Evolutionary conservation across 768 basidiomycete genomes (phyloP), one percentile per base, ranked within the genome.

Genomic region (Pleurotus eryngii): DNA sequence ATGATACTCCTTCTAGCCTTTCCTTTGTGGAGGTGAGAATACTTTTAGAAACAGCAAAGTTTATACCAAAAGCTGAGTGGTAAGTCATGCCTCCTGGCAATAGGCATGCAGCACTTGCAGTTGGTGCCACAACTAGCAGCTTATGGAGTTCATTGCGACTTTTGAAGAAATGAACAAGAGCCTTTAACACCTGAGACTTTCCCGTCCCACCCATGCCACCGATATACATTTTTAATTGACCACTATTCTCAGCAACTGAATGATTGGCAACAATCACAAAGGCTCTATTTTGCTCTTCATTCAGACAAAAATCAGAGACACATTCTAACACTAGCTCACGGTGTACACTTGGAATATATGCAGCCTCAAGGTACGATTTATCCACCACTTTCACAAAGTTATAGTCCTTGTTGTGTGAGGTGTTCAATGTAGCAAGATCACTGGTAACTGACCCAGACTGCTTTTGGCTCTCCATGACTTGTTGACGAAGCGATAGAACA

Each of bases 261-360:
- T 24, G 24, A 24, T 71, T 60, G 7, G 67, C 66, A 22, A 73
- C 60, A 18, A 72, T 67, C 0, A 60, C 4, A 55, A 73, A 73
- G 4, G 72, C 72, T 26, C 66, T 49, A 8, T 63, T 5, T 24
- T 24, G 24, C 24, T 24, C 24, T 24, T 24, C 24, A 24, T 24
- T 24, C 4, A 24, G 4, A 14, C 37, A 51, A 55, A 55, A 70
- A 26, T 4, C 7, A 4, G 3, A 3, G 5, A 5, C 4, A 20
- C 24, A 48, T 24, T 14, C 24, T 22, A 14, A 3, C 3, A 18
- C 47, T 4, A 15, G 47, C 3, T 53, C 39, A 18, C 49, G 18
- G n/a, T 50, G 56, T 11, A 35, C 53, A 18, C 30, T 43, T 4
- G 40, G 18, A 24, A 24, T 24, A 24, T 24, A 24, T 5, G 24